Evolutionary conservation across 805 yeast genomes (phyloP), one percentile per base, ranked within the genome.

Genomic region (Kodamaea leandrae): DNA sequence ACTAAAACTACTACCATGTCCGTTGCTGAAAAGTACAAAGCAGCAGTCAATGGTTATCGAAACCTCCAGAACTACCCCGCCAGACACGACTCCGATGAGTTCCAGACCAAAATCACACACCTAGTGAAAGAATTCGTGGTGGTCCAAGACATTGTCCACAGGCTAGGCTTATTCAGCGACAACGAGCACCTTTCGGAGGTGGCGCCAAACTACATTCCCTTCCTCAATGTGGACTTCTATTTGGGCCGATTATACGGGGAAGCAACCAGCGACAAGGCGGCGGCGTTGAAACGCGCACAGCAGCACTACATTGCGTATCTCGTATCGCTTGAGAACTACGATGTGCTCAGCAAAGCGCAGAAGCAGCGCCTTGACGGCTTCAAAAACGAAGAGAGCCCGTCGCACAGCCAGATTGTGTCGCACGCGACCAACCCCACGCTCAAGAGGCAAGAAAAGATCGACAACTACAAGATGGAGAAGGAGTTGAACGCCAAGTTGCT

Each of bases 121-220:
- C 50, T 68, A 4, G 65, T 79, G 16, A 61, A 65, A 18, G 63
- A 67, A 37, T 66, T 80, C 50, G 50, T 66, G n/a, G 51, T 64
- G n/a, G 57, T 83, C 24, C 68, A 74, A 45, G 45, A 50, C 1
- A 56, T 66, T 9, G 67, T 82, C 1, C 63, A 68, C 9, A 61
- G 64, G n/a, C 60, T 80, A 13, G 69, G 79, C 2, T 57, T 88
- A 17, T 88, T 86, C 63, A 83, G 91, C 51, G 61, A 64, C 9
- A 87, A 87, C 57, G 96, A 89, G 56, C 54, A 71, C 0, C 43
- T 85, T 2, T 85, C 80, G 0, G 97, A 89, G 51, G 53, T 89
- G 8, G 68, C 75, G 28, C 83, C 95, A 0, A 57, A 64, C 4
- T 79, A 85, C 32, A 56, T 89, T 14, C 78, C 77, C 42, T 85